phyloP scores from a whole-genome alignment of 345 rosid species.

The Acer negundo region DNA sequence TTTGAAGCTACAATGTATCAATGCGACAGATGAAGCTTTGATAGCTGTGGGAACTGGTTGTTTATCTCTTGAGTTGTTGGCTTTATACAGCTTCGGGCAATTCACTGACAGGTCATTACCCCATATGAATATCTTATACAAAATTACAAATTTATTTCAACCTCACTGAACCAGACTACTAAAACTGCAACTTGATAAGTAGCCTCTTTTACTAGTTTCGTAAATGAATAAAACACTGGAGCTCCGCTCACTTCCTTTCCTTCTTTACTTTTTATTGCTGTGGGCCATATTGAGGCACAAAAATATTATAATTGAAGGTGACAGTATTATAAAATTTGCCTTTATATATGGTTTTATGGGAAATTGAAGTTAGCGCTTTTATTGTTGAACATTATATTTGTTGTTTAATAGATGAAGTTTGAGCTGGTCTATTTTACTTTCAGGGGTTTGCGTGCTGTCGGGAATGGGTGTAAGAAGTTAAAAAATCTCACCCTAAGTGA shows the following conservation, averaged over 20 bases:
- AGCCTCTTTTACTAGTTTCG: background rate
- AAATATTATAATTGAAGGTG: background rate
- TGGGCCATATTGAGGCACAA: background rate
- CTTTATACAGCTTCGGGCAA: slow-evolving; percentile 73
- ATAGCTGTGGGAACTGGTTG: slow-evolving; percentile 61
- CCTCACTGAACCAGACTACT: background rate
- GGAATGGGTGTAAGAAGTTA: slow-evolving; percentile 80
- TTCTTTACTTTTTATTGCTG: background rate
- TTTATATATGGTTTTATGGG: background rate
- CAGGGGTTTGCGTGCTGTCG: slow-evolving; percentile 81
- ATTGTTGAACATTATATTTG: background rate
- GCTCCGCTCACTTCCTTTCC: background rate
- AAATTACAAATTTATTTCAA: slow-evolving; percentile 1
- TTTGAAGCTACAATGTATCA: slow-evolving; percentile 78
- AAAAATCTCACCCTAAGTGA: slow-evolving; percentile 75
- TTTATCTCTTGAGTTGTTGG: slow-evolving; percentile 69
- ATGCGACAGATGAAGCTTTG: slow-evolving; percentile 76
- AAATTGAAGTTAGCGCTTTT: slow-evolving; percentile 2
- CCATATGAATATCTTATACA: slow-evolving; percentile 7
- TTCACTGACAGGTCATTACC: slow-evolving; percentile 73
- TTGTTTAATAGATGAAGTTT: slow-evolving; percentile 13
- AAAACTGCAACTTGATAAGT: background rate
- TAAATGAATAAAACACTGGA: background rate
- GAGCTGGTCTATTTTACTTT: slow-evolving; percentile 26
- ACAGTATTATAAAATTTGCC: background rate